Evolutionary conservation across 768 basidiomycete species (phyloP), one percentile per base, ranked within the genome.

Genomic region (Boletales sp.): DNA sequence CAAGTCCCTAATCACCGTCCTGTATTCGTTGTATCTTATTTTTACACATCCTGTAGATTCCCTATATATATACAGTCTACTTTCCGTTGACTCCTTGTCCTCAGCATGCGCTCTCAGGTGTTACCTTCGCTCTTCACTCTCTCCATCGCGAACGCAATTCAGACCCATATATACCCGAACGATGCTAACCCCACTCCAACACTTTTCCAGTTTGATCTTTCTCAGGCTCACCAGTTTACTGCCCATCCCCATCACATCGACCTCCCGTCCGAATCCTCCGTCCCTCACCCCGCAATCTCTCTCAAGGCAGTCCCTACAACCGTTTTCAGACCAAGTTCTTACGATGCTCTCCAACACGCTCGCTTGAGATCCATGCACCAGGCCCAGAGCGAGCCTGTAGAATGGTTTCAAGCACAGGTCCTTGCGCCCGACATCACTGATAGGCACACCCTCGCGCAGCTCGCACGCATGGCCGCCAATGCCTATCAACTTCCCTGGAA

Each of bases 401-500:
- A 80, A 37, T 97, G 94, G 94, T 81, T 87, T 31, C 72, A 76
- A 42, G 65, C 80, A 3, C 73, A 82, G 38, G 72, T 90, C 11
- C 72, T 78, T 4, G 90, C 76, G 4, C 95, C 95, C 0, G 87
- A 97, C 62, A 67, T 93, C 14, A 77, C 79, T 50, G 89, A 95
- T 64, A 71, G 77, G 45, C 84, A 87, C 58, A 97, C 94, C 0
- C 70, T 97, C 7, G 74, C 77, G 2, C 85, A 92, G 63, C 76
- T 98, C 27, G 94, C 88, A 8, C 72, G 89, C 50, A 94, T 97
- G 86, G 76, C 85, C 10, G 89, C 84, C 32, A 90, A 97, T 63
- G 94, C 95, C 2, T 97, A 97, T 69, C 81, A 85, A 11, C 65
- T 82, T 29, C 86, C 88, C 14, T 81, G 83, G 7, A 69, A 74